A percentile compares a stretch with the other conserved stretches of the same genome.
phyloP scores from a whole-genome alignment of 768 basidiomycete genomes.

The Candolleomyces aberdarensis region DNA sequence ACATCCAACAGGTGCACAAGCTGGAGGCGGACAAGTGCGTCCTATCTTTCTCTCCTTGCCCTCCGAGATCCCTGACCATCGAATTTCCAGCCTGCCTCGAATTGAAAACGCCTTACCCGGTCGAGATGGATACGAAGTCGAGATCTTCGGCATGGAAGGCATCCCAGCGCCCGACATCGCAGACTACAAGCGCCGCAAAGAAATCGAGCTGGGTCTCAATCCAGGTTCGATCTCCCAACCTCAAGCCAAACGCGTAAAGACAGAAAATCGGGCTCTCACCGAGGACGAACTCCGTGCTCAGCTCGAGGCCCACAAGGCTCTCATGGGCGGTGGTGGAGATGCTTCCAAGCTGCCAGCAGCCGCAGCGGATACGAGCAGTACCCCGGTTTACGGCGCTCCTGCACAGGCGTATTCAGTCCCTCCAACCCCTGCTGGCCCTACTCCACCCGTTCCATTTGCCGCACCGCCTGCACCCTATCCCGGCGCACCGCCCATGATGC shows the following conservation, averaged over 20 bases:
- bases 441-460: constrained; percentile 28
- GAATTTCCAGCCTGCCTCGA: constrained; percentile 59
- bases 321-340: constrained; percentile 63
- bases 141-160: constrained; percentile 99
- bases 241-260: constrained; percentile 75
- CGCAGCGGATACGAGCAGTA: constrained; percentile 40
- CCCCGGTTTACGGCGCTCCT: constrained; percentile 65
- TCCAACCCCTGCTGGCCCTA: constrained; percentile 31
- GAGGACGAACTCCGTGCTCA: constrained; percentile 85
- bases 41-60: background rate
- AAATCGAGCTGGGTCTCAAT: constrained; percentile 85
- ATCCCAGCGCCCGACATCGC: constrained; percentile 92
- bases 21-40: constrained; percentile 90
- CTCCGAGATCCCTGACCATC: background rate
- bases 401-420: constrained; percentile 67
- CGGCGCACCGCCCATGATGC: constrained; percentile 32
- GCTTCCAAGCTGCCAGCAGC: constrained; percentile 30
- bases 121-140: constrained; percentile 95
- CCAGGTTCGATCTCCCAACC: constrained; percentile 82
- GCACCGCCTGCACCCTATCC: constrained; percentile 35
- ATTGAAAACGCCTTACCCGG: constrained; percentile 97
- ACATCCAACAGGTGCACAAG: constrained; percentile 98
- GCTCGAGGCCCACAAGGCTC: constrained; percentile 83
- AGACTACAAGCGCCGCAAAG: constrained; percentile 94
- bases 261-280: constrained; percentile 71